Percentiles rank a stretch among this genome's conserved stretches.
phyloP scores from a whole-genome alignment of 2,329 filamentous ascomycete genomes.

The Cytospora mali region DNA sequence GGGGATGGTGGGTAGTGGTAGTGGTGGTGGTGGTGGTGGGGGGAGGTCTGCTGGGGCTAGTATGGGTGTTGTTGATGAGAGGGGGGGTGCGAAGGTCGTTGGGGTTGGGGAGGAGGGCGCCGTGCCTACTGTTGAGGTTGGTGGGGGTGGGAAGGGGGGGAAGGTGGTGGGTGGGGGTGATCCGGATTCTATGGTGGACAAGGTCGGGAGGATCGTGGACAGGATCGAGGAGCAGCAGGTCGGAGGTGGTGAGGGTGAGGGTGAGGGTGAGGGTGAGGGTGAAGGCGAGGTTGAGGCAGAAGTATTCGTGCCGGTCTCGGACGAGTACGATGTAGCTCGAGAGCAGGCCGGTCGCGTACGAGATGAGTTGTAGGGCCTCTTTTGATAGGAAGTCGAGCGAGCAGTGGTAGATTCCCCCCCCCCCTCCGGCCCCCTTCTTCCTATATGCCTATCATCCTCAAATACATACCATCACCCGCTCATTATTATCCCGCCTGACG shows the following conservation, averaged over 20 bases:
- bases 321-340: conserved; percentile 37
- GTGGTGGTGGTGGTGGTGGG: conserved; percentile 29
- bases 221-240: conserved; percentile 30
- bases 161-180: conserved; percentile 34
- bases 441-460: background rate
- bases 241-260: conserved; percentile 3
- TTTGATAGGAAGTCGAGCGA: background rate
- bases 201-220: conserved; percentile 59
- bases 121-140: conserved; percentile 55
- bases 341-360: conserved; percentile 37
- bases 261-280: background rate
- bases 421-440: too few relatives aligned
- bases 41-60: conserved; percentile 31
- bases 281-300: conserved; percentile 20
- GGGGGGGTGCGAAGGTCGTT: conserved; percentile 33
- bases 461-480: background rate
- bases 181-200: conserved; percentile 49
- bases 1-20: conserved; percentile 52
- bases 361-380: conserved; percentile 43
- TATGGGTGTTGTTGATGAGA: conserved; percentile 33
- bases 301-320: conserved; percentile 10
- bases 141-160: conserved; percentile 34
- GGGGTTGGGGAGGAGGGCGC: conserved; percentile 42
- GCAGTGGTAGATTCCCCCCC: background rate
- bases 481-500: background rate